A percentile compares a stretch with the other conserved stretches of the same genome.
These are phyloP conservation scores for Vickermania ingenoplastis DNA, from an alignment of 208 protist genomes.

Conservation along the genomic window DNA sequence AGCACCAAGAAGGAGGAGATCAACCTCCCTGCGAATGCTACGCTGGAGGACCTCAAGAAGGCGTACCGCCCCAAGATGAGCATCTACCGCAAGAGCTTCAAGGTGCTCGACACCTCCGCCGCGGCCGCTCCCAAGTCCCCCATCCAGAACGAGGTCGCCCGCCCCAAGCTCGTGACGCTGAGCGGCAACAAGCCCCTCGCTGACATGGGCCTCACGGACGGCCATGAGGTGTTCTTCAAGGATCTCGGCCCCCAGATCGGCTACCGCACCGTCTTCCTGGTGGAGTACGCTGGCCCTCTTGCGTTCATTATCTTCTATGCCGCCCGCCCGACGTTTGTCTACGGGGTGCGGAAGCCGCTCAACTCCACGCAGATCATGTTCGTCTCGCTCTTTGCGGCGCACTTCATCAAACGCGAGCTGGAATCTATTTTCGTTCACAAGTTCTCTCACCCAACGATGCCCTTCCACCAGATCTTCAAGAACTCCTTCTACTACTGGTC, in stretches of 20 bases:
- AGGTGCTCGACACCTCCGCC: conserved; percentile 21
- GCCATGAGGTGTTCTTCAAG: conserved; percentile 70
- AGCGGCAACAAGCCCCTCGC: conserved; percentile 26
- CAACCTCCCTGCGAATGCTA: conserved; percentile 46
- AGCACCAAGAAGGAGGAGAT: conserved; percentile 32
- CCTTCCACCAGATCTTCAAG: conserved; percentile 92
- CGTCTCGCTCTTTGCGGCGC: conserved; percentile 73
- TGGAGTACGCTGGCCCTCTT: conserved; percentile 92
- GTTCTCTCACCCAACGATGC: conserved; percentile 92
- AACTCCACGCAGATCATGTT: conserved; percentile 71
- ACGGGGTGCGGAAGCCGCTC: conserved; percentile 34
- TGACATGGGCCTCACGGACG: conserved; percentile 58
- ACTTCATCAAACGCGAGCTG: conserved; percentile 92
- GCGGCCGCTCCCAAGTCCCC: conserved; percentile 8
- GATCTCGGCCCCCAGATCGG: conserved; percentile 90
- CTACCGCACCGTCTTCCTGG: conserved; percentile 91
- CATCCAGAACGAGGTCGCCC: conserved; percentile 24
- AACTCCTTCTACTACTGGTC: conserved; percentile 95
- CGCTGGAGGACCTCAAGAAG: conserved; percentile 59
- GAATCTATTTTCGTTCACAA: conserved; percentile 94
- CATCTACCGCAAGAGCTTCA: conserved; percentile 66
- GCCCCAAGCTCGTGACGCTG: conserved; percentile 43
- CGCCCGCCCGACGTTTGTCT: conserved; percentile 58
- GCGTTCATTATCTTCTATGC: conserved; percentile 86
- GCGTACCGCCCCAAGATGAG: conserved; percentile 43